Percentiles rank a stretch among this genome's conserved stretches.
These are phyloP conservation scores for Paecilomyces sp. DNA, from an alignment of 2,329 filamentous ascomycete species.

Conservation along the genomic window DNA sequence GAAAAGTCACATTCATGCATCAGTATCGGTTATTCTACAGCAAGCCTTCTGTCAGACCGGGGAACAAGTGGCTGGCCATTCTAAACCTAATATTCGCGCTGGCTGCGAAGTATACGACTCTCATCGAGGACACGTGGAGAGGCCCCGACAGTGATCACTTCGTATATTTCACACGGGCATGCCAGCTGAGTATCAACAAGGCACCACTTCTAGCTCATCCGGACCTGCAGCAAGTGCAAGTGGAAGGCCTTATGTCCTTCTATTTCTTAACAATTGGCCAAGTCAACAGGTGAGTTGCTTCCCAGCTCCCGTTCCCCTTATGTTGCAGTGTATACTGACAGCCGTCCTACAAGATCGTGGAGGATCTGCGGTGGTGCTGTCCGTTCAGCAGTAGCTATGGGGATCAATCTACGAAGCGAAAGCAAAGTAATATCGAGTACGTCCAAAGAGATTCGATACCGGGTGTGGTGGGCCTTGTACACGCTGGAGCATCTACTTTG, in stretches of 20 bases:
- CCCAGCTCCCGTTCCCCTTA: neutral
- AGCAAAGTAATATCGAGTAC: conserved; percentile 25
- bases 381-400: conserved; percentile 34
- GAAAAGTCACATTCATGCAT: conserved; percentile 29
- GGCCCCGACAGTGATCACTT: conserved; percentile 26
- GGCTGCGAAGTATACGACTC: conserved; percentile 27
- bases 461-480: conserved; percentile 39
- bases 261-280: conserved; percentile 34
- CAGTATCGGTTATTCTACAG: conserved; percentile 32
- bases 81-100: conserved; percentile 40
- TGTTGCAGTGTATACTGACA: neutral
- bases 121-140: conserved; percentile 18
- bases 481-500: conserved; percentile 33
- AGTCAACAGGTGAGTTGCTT: conserved; percentile 31
- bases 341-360: conserved; percentile 29
- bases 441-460: conserved; percentile 36
- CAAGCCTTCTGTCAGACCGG: conserved; percentile 23
- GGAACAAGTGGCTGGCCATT: conserved; percentile 34
- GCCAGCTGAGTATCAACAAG: conserved; percentile 30
- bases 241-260: conserved; percentile 33
- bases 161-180: conserved; percentile 37
- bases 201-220: conserved; percentile 31
- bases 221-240: conserved; percentile 38
- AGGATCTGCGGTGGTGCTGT: conserved; percentile 33
- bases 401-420: conserved; percentile 36